Percentiles rank a stretch among this genome's conserved stretches.
phyloP scores from a whole-genome alignment of 1,139 yeast species.

The Tardiomyces blankii region DNA sequence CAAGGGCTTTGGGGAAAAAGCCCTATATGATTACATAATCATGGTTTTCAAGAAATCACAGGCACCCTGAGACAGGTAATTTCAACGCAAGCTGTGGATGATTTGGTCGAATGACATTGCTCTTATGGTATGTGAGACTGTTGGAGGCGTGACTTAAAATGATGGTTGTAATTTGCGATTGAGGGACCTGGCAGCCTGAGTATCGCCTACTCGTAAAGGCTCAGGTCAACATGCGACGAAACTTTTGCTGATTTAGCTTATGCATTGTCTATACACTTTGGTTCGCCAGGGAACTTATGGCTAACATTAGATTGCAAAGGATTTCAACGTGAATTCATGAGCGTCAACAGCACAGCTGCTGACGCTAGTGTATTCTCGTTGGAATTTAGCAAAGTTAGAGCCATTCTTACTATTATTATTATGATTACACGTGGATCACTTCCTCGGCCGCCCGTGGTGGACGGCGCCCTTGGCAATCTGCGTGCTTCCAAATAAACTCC shows the following conservation, averaged over 20 bases:
- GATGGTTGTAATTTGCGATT: slow-evolving; percentile 54
- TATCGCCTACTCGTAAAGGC: slow-evolving; percentile 23
- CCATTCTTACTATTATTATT: no score
- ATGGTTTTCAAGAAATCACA: no score
- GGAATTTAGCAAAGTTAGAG: neutral
- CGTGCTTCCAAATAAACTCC: slow-evolving; percentile 19
- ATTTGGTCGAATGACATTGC: no score
- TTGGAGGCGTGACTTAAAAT: slow-evolving; percentile 1
- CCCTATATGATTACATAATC: no score
- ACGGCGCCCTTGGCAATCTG: slow-evolving; percentile 2
- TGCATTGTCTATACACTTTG: neutral
- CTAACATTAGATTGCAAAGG: neutral
- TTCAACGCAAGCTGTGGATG: no score
- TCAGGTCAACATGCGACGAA: slow-evolving; percentile 20
- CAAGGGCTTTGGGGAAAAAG: no score
- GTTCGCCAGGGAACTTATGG: no score
- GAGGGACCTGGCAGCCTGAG: slow-evolving; percentile 22
- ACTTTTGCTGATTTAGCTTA: slow-evolving; percentile 8
- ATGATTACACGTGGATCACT: no score
- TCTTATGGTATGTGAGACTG: neutral
- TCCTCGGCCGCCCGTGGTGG: neutral
- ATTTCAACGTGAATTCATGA: neutral
- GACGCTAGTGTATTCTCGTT: neutral
- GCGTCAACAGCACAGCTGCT: neutral
- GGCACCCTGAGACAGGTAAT: no score